Base-by-base conservation (phyloP, 2,329 filamentous ascomycete species). In the Emydomyces testavorans region DNA sequence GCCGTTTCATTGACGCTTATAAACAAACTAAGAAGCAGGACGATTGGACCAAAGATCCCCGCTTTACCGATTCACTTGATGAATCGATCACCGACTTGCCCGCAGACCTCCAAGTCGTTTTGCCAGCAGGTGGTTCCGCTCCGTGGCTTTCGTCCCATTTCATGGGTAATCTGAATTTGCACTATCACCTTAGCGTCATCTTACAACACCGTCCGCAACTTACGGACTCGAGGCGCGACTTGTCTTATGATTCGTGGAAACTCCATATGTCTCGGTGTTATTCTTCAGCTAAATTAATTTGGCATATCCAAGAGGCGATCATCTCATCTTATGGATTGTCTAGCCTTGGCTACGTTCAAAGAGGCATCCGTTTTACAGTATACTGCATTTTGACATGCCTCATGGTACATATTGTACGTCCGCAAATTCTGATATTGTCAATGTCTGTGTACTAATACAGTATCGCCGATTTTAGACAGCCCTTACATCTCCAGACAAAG, bases 311-410 rank as follows among this genome's bases (percentile, higher is more conserved):
- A 60, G 90, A 96, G 66, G 82, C 82, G 1, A 79, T 94, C 29
- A 61, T 94, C 50, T 76, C 82, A 46, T 76, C 78, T 0, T 94
- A 82, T 63, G 86, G 88, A 2, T 70, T 94, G 51, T 77, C 77
- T 13, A 90, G 89, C 0, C 72, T 96, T 13, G 75, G 92, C 57
- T 93, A 83, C 67, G 95, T 95, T 90, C 83, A 90, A 59, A 78
- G 90, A 55, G 90, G 90, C 32, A 88, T 94, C 62, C 94, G 89
- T 65, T 96, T 94, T 60, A 87, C 86, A 4, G 87, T 96, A n/a
- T 96, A 96, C 60, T 80, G 82, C 48, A 80, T 94, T 21, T 70
- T 96, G 38, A 92, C 87, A 0, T 94, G 89, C 69, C 89, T 90
- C 20, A 89, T 95, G 66, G 76, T 96, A 47, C 89, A 96, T 65